Conservation (phyloP, 371 early-diverging fungal genomes). For the Actinomucor elegans region DNA sequence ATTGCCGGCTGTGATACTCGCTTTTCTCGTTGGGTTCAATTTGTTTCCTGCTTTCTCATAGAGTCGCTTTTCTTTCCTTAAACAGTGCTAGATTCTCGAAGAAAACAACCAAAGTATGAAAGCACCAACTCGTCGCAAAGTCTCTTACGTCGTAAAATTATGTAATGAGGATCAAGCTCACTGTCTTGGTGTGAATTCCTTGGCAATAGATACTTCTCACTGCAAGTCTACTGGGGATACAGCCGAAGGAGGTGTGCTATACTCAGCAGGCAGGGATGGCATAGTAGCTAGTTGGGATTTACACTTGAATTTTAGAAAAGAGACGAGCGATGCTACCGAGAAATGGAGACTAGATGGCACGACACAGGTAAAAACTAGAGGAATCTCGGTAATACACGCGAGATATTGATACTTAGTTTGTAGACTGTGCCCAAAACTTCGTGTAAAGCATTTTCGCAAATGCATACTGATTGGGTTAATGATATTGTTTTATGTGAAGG, state of each 20-base stretch:
- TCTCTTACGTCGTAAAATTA: constrained; percentile 63
- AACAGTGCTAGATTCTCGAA: neutral
- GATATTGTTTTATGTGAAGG: constrained; percentile 74
- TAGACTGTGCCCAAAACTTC: constrained; percentile 52
- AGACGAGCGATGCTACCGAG: constrained; percentile 1
- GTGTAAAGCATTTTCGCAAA: constrained; percentile 70
- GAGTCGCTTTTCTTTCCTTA: neutral
- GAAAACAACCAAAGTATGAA: constrained; percentile 23
- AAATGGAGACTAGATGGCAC: constrained; percentile 14
- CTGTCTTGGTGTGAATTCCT: constrained; percentile 74
- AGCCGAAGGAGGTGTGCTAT: constrained; percentile 69
- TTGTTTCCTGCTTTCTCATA: neutral
- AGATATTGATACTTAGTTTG: neutral
- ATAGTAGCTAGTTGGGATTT: constrained; percentile 87
- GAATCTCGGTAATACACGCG: neutral
- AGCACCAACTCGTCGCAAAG: constrained; percentile 47
- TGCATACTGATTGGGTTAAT: constrained; percentile 97
- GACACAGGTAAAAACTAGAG: constrained; percentile 1
- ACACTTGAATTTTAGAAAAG: constrained; percentile 39
- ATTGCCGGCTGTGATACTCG: neutral
- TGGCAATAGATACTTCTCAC: constrained; percentile 61
- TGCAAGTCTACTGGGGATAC: constrained; percentile 11
- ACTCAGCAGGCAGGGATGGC: constrained; percentile 91
- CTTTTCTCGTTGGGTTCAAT: neutral
- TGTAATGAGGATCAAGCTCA: constrained; percentile 56